These are phyloP conservation scores for Clarireedia paspali DNA, from an alignment of 2,329 filamentous ascomycete species.

Conservation along the genomic window DNA sequence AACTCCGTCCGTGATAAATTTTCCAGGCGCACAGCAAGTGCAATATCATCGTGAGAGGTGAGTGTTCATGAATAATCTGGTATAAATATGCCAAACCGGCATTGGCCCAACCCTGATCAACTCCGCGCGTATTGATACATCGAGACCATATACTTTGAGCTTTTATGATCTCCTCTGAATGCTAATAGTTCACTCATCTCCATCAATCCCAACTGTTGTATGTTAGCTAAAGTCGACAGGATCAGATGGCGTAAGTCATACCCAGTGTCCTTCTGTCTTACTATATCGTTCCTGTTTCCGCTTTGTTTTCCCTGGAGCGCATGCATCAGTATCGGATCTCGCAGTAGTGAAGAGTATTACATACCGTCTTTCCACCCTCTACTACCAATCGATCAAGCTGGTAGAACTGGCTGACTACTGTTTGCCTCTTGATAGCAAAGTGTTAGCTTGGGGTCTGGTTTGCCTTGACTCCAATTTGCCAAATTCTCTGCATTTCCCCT, in stretches of 20 bases:
- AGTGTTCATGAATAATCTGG: constrained; percentile 1
- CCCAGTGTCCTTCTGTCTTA: constrained; percentile 74
- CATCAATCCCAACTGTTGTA: constrained; percentile 4
- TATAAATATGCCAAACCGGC: constrained; percentile 4
- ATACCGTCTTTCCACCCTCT: constrained; percentile 73
- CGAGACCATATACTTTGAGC: background rate
- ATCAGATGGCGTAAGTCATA: constrained; percentile 34
- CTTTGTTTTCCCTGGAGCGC: constrained; percentile 57
- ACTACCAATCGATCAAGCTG: constrained; percentile 87
- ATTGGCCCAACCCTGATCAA: constrained; percentile 1
- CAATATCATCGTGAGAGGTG: background rate
- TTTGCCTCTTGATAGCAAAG: constrained; percentile 65
- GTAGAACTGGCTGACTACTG: constrained; percentile 89
- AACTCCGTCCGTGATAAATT: too few relatives aligned
- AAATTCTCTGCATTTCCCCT: background rate
- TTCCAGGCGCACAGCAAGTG: too few relatives aligned
- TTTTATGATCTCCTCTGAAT: background rate
- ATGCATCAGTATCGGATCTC: constrained; percentile 8
- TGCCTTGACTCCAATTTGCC: background rate
- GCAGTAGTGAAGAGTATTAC: constrained; percentile 18
- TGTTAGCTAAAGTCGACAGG: background rate
- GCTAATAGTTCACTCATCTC: background rate
- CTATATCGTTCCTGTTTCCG: constrained; percentile 56
- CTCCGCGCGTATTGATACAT: constrained; percentile 2
- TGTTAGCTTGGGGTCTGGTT: constrained; percentile 12